Evolutionary conservation across 1,284 basidiomycete genomes (phyloP).

Genomic region (Microstroma glucosiphilum): DNA sequence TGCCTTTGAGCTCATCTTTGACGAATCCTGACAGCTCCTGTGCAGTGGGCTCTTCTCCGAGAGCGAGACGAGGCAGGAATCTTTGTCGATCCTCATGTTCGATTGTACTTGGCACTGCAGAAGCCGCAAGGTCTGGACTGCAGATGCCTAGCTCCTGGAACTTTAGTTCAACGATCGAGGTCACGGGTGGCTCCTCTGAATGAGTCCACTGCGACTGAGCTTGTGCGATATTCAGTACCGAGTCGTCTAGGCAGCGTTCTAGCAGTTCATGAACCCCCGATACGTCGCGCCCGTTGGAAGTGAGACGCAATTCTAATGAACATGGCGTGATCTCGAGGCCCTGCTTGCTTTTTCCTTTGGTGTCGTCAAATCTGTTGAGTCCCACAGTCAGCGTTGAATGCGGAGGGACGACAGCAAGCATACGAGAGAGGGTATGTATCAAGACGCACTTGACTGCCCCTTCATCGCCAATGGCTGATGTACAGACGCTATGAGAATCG

Average conservation of each 20-base stretch:
- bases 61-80: conserved; percentile 10
- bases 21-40: conserved; percentile 9
- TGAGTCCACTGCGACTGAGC: background rate
- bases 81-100: conserved; percentile 11
- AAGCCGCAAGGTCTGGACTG: conserved; percentile 18
- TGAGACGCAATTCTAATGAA: background rate
- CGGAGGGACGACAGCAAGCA: background rate
- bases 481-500: background rate
- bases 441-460: conserved; percentile 9
- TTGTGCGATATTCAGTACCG: background rate
- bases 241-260: background rate
- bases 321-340: background rate
- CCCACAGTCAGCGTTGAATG: background rate
- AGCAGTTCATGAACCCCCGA: background rate
- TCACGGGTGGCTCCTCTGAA: background rate
- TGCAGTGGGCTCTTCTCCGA: conserved; percentile 13
- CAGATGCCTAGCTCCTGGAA: background rate
- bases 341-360: background rate
- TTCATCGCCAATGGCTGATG: conserved; percentile 12
- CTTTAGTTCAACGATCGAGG: background rate
- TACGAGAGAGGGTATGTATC: background rate
- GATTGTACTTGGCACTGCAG: background rate
- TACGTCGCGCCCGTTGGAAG: background rate
- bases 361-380: background rate
- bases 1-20: conserved; percentile 22